Evolutionary conservation across 2,329 filamentous ascomycete genomes (phyloP).

Genomic region (Trichoderma brevicompactum): DNA sequence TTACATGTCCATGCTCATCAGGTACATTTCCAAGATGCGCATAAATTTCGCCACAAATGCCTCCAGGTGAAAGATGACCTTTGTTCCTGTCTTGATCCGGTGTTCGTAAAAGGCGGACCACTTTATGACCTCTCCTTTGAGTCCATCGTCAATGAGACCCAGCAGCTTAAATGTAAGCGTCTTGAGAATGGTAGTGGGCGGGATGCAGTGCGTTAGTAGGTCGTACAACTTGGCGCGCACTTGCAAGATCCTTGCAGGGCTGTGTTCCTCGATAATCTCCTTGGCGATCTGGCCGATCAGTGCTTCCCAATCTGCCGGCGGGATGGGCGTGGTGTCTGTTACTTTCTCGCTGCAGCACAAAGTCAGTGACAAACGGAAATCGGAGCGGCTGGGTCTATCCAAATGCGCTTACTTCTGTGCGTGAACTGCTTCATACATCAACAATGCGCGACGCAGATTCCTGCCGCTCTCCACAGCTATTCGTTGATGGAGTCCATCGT

Average conservation of each 20-base stretch:
- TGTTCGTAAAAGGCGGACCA: constrained; percentile 99
- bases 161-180: constrained; percentile 94
- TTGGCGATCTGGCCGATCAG: constrained; percentile 87
- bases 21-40: constrained; percentile 88
- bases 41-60: constrained; percentile 99
- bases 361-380: constrained; percentile 39
- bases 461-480: constrained; percentile 90
- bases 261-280: constrained; percentile 91
- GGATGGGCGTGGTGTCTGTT: constrained; percentile 83
- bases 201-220: constrained; percentile 94
- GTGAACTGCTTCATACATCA: constrained; percentile 98
- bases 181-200: constrained; percentile 90
- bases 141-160: constrained; percentile 79
- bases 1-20: constrained; percentile 82
- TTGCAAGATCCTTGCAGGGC: constrained; percentile 83
- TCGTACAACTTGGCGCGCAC: constrained; percentile 97
- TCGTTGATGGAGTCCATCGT: constrained; percentile 75
- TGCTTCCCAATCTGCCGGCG: constrained; percentile 95
- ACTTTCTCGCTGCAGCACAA: constrained; percentile 74
- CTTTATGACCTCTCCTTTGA: constrained; percentile 90
- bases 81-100: constrained; percentile 85
- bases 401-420: constrained; percentile 79
- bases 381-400: background rate
- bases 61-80: constrained; percentile 97
- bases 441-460: constrained; percentile 83